Conservation (phyloP, 768 basidiomycete genomes). For the Suillus spraguei region DNA sequence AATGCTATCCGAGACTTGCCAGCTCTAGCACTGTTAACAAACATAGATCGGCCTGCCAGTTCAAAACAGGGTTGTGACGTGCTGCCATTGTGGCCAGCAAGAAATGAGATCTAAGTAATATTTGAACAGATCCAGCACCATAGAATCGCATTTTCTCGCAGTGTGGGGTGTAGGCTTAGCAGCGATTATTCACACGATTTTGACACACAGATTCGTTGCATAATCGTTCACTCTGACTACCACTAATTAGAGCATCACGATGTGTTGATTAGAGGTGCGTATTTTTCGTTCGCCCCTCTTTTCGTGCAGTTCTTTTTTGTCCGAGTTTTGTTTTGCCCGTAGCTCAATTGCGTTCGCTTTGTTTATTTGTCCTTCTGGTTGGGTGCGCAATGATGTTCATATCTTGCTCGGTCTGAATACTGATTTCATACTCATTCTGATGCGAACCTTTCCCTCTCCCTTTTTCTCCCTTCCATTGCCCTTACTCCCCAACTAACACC, state of each 20-base stretch:
- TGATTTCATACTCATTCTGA: neutral
- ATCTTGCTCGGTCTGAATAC: neutral
- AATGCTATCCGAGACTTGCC: no score
- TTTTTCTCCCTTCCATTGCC: neutral
- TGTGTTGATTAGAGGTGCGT: conserved; percentile 65
- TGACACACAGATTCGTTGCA: no score
- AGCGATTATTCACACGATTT: no score
- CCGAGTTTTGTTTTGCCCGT: neutral
- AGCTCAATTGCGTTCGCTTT: neutral
- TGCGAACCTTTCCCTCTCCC: neutral
- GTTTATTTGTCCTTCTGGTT: neutral
- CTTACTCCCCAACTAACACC: neutral
- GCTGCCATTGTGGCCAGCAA: no score
- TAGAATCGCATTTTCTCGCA: no score
- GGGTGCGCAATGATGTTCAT: neutral
- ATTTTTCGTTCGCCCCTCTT: neutral
- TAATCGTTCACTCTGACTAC: no score
- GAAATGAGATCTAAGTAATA: no score
- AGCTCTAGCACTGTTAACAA: no score
- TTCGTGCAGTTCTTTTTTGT: neutral
- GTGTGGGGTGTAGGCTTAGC: no score
- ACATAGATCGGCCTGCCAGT: no score
- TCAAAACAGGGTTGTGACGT: no score
- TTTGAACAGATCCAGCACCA: no score
- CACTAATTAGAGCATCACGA: conserved; percentile 69